These are phyloP conservation scores for Oleoguttula mirabilis DNA, from an alignment of 495 filamentous ascomycete species.

Conservation along the genomic window DNA sequence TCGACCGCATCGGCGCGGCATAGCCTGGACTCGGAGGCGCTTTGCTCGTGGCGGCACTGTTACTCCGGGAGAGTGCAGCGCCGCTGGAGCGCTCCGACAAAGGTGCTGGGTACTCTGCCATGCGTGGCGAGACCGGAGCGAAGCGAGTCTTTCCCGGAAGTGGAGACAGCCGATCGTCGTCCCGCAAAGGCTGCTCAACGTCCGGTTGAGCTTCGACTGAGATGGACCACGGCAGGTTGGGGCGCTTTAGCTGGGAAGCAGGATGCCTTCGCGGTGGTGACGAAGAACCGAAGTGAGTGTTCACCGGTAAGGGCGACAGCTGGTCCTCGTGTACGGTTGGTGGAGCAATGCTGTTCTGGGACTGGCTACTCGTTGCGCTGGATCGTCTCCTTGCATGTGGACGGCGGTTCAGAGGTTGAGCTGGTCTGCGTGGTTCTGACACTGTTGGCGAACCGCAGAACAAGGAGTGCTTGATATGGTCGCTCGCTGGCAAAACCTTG, in stretches of 20 bases:
- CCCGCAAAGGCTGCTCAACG: not conserved
- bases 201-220: not conserved
- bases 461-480: constrained; percentile 17
- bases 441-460: constrained; percentile 16
- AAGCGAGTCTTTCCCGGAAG: constrained; percentile 11
- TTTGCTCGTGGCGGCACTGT: not conserved
- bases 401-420: not conserved
- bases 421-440: not conserved
- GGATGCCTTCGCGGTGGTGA: not conserved
- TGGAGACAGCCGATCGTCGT: constrained; percentile 11
- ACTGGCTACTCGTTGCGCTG: constrained; percentile 1
- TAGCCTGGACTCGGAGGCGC: not conserved
- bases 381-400: constrained; percentile 2
- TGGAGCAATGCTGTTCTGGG: not conserved
- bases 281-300: constrained; percentile 6
- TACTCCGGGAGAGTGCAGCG: constrained; percentile 2
- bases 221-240: not conserved
- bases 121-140: not conserved
- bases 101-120: constrained; percentile 8
- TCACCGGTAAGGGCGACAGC: constrained; percentile 9
- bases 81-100: not conserved
- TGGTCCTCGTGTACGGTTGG: not conserved
- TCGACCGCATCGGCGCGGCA: constrained; percentile 6
- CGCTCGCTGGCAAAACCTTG: constrained; percentile 4
- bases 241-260: not conserved